Percentiles rank a stretch among this genome's conserved stretches.
These are phyloP conservation scores for Pythium aristosporum DNA, from an alignment of 352 stramenopile genomes.

Conservation along the genomic window DNA sequence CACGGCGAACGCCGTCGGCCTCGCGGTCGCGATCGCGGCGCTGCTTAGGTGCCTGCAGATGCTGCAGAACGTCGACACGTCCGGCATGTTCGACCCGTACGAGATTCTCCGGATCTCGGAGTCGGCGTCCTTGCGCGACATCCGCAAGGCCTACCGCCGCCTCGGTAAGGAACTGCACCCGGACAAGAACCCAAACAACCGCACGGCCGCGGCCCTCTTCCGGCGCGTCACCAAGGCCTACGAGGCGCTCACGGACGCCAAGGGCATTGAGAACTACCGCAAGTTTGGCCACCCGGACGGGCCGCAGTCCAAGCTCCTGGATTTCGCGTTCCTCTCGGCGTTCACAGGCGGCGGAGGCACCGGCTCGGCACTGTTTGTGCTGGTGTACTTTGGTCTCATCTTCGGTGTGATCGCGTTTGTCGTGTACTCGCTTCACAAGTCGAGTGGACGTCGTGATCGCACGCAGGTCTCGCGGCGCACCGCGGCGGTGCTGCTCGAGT, in stretches of 20 bases:
- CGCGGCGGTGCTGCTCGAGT: conserved; percentile 40
- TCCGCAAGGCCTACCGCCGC: conserved; percentile 74
- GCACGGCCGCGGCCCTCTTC: conserved; percentile 45
- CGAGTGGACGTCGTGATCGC: conserved; percentile 52
- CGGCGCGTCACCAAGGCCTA: conserved; percentile 82
- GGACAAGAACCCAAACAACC: conserved; percentile 76
- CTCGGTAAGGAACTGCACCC: conserved; percentile 72
- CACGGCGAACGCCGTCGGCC: conserved; percentile 43
- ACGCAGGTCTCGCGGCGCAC: conserved; percentile 62
- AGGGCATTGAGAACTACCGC: conserved; percentile 73
- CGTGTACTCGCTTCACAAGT: conserved; percentile 60
- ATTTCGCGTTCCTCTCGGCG: conserved; percentile 64
- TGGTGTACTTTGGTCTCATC: conserved; percentile 67
- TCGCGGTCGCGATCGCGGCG: conserved; percentile 46
- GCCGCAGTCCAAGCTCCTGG: conserved; percentile 67
- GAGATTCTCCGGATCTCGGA: conserved; percentile 78
- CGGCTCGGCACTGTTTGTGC: conserved; percentile 58
- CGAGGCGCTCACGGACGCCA: conserved; percentile 76
- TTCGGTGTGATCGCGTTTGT: conserved; percentile 61
- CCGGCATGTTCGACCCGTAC: conserved; percentile 82
- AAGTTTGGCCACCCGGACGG: conserved; percentile 84
- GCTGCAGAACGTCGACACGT: conserved; percentile 72
- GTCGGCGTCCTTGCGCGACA: conserved; percentile 47
- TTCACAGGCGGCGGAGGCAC: conserved; percentile 42
- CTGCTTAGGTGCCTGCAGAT: conserved; percentile 53